Base-by-base conservation (phyloP, 2,329 filamentous ascomycete species). In the Cyclaneusma minus region DNA sequence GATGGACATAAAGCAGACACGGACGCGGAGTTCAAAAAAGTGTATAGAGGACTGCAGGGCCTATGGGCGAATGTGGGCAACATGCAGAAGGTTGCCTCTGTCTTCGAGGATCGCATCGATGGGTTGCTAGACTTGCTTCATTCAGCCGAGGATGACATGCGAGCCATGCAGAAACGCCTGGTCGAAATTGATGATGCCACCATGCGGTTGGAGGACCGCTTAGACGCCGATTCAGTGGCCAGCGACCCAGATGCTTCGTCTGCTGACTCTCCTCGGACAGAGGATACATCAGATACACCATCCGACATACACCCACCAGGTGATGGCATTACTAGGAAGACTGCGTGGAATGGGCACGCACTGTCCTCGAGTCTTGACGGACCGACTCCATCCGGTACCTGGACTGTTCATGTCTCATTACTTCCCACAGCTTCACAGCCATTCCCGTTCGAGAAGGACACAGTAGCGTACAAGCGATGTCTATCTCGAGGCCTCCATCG, bases 361-460 rank as follows among this genome's bases (percentile, higher is more conserved):
- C 23, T 25, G 15, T 3, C 13, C 13, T 3, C 19, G 19, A 9
- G 9, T 11, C 39, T 28, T 25, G 28, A 37, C 11, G 34, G 41
- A 30, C 22, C 32, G 45, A 35, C 34, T 35, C 22, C 15, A 15
- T 10, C n/a, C 40, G 35, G 8, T 43, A 47, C 54, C 4, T 72
- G 67, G 67, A 70, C 66, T 2, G 62, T 71, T 15, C 66, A 71
- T 37, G 54, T 72, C 18, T 71, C 67, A 3, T 54, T 72, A 8
- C 52, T 72, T 19, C 67, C 67, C 4, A 60, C 57, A 24, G 53
- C 52, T 8, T 55, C 55, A 17, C 58, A 64, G 29, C 60, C 64
- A 4, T 68, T 70, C 35, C 67, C 67, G 0, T 72, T 71, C 40
- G 67, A 71, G 44, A 66, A 67, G 40, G 64, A 70, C 36, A 70